Conservation (phyloP, 768 basidiomycete species). For the Amylocystis lapponica region DNA sequence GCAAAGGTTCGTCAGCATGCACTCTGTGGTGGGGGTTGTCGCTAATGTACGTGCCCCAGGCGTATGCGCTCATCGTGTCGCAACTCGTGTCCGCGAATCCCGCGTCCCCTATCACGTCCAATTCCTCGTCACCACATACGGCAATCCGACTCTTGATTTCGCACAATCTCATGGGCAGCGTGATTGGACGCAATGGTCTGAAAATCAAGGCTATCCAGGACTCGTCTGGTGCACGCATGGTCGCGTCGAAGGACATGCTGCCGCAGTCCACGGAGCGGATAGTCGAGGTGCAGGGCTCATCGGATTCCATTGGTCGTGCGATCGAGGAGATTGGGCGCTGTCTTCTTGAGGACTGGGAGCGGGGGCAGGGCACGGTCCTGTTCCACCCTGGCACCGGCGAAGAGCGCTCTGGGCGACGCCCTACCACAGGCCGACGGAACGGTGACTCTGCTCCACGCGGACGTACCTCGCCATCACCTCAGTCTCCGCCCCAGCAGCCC, state of each 20-base stretch:
- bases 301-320: constrained; percentile 88
- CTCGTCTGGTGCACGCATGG: constrained; percentile 93
- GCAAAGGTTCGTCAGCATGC: constrained; percentile 58
- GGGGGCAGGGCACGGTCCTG: constrained; percentile 87
- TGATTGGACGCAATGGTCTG: constrained; percentile 92
- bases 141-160: constrained; percentile 97
- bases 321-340: constrained; percentile 96
- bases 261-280: constrained; percentile 99
- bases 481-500: constrained; percentile 40
- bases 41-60: constrained; percentile 39
- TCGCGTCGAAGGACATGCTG: constrained; percentile 98
- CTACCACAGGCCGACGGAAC: constrained; percentile 36
- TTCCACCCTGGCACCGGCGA: constrained; percentile 92
- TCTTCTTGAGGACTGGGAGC: constrained; percentile 94
- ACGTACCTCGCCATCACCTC: constrained; percentile 45
- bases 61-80: constrained; percentile 90
- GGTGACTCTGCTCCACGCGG: constrained; percentile 26
- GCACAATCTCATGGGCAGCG: constrained; percentile 98
- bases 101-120: constrained; percentile 65
- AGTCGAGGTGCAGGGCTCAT: constrained; percentile 93
- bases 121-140: constrained; percentile 52
- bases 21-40: constrained; percentile 4
- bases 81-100: constrained; percentile 84
- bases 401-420: constrained; percentile 61
- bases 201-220: constrained; percentile 99